phyloP scores from a whole-genome alignment of 352 stramenopile genomes.

The Pythium guiyangense region DNA sequence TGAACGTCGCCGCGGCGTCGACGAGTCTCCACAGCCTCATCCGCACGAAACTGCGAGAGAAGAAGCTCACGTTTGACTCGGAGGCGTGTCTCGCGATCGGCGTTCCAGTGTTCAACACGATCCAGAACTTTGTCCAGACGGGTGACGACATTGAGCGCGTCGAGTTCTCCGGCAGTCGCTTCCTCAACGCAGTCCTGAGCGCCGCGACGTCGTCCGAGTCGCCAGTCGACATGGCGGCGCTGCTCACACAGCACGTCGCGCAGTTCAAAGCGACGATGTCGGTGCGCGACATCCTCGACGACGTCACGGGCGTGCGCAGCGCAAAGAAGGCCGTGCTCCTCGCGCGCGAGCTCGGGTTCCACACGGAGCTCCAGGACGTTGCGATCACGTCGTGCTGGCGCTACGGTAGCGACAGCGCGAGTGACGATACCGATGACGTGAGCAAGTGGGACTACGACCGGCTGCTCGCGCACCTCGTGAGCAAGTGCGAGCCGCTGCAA shows the following conservation, averaged over 20 bases:
- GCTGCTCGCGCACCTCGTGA: slow-evolving; percentile 51
- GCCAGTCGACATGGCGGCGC: slow-evolving; percentile 43
- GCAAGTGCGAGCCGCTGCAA: slow-evolving; percentile 32
- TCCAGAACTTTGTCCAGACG: slow-evolving; percentile 91
- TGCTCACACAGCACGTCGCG: slow-evolving; percentile 70
- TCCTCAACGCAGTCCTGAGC: slow-evolving; percentile 84
- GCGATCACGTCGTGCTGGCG: slow-evolving; percentile 47
- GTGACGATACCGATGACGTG: slow-evolving; percentile 16
- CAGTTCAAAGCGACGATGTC: slow-evolving; percentile 42
- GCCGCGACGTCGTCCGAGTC: slow-evolving; percentile 16
- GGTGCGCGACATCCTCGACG: slow-evolving; percentile 86
- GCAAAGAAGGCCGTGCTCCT: slow-evolving; percentile 91
- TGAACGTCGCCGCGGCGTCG: slow-evolving; percentile 79
- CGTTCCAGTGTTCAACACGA: slow-evolving; percentile 91
- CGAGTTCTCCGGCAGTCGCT: slow-evolving; percentile 88
- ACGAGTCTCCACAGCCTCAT: slow-evolving; percentile 76
- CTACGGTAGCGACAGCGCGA: slow-evolving; percentile 12
- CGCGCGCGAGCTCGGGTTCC: slow-evolving; percentile 90
- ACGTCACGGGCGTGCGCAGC: slow-evolving; percentile 87
- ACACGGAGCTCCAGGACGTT: slow-evolving; percentile 69
- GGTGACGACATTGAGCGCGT: slow-evolving; percentile 89
- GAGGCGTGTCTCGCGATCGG: slow-evolving; percentile 79
- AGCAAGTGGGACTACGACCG: slow-evolving; percentile 45
- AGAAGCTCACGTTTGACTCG: slow-evolving; percentile 88
- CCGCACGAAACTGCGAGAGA: slow-evolving; percentile 56